A percentile compares a stretch with the other conserved stretches of the same genome.
These are phyloP conservation scores for Triticum timopheevii DNA, from an alignment of 176 grass and related monocot species.

Conservation along the genomic window DNA sequence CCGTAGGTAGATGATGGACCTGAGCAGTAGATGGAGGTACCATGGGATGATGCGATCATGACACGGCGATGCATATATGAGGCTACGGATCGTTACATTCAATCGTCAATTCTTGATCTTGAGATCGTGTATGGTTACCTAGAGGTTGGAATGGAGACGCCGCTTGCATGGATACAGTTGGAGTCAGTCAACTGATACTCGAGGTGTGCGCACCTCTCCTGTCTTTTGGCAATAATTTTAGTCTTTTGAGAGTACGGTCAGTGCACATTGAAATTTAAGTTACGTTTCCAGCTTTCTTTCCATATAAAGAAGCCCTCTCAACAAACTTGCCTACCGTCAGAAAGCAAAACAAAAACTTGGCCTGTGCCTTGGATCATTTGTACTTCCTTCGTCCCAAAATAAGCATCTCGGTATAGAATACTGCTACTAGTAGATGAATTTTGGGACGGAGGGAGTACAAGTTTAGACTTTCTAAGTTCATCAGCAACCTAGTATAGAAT, in stretches of 20 bases:
- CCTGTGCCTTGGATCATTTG: background rate
- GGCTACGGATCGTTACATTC: background rate
- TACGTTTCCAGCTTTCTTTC: background rate
- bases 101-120: background rate
- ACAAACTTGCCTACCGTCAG: too few species aligned
- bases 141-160: background rate
- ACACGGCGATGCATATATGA: background rate
- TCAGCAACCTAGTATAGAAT: background rate
- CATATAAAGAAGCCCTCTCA: background rate
- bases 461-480: background rate
- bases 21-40: background rate
- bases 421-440: too few species aligned
- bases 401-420: too few species aligned
- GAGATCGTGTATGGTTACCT: background rate
- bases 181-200: too few species aligned
- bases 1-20: background rate
- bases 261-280: too few species aligned
- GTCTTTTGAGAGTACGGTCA: background rate
- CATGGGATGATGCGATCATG: background rate
- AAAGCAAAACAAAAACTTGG: too few species aligned
- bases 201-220: background rate
- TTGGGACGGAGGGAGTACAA: too few species aligned
- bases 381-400: too few species aligned
- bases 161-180: background rate
- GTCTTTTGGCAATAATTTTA: background rate